Evolutionary conservation across 139 green algal genomes (phyloP), one percentile per base, ranked within the genome.

Genomic region (Auxenochlorella protothecoides): DNA sequence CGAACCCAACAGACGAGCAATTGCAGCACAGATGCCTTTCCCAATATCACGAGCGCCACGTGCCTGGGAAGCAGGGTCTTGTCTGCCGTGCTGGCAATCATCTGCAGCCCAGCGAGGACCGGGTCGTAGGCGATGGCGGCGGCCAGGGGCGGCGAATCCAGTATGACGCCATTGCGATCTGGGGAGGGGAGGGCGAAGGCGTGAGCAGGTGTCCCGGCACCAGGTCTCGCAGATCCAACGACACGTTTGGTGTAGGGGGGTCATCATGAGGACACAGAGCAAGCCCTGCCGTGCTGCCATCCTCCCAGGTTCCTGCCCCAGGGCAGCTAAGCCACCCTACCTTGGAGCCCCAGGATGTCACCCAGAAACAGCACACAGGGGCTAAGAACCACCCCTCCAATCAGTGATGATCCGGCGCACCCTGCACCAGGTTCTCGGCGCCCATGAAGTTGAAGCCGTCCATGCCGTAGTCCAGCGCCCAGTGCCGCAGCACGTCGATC

Each of bases 381-480:
- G 27, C 27, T 44, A 44, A 44, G 27, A 44, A 44, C 27, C 27
- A 44, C 27, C 27, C 27, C 27, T 44, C 27, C 27, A 44, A 44
- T 44, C 27, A 44, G 27, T 44, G 27, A 44, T 44, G 0, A 44
- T 44, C 27, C 27, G 27, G 27, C 27, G 27, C 63, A 83, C 76
- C 68, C 59, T 82, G 78, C 81, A 78, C 74, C 15, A 96, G 79
- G 74, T 91, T 93, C 75, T 96, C 90, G 8, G 90, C 89, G 55
- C 92, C 91, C 15, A 88, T 65, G 57, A 96, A 86, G 63, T 77
- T 78, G 75, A 96, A 96, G 72, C 90, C 90, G 55, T 92, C 88
- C 68, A 95, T 77, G 0, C 81, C 72, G 75, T 87, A 93, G 63
- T 92, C 82, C 52, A 56, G 14, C 11, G 83, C 82, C 89, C 89